Conservation (phyloP, 306 rosid species). For the Cucurbita pepo region DNA sequence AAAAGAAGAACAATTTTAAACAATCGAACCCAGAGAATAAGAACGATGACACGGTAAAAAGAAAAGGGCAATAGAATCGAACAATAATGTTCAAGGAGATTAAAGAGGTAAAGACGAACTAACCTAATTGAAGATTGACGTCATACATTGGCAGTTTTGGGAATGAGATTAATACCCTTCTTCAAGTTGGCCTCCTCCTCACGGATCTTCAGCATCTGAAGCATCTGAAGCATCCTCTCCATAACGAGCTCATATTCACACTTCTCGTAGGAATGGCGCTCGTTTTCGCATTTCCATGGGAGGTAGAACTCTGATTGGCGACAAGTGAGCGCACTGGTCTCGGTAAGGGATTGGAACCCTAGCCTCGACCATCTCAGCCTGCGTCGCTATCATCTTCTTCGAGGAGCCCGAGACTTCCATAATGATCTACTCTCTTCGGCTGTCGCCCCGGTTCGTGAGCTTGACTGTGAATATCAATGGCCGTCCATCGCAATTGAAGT, state of each 20-base stretch:
- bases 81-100: not conserved
- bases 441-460: not conserved
- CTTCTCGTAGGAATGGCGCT: conserved; percentile 81
- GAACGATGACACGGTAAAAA: not conserved
- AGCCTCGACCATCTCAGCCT: conserved; percentile 80
- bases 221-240: conserved; percentile 96
- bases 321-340: conserved; percentile 85
- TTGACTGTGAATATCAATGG: not conserved
- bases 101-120: not conserved
- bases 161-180: conserved; percentile 45
- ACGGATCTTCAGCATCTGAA: conserved; percentile 86
- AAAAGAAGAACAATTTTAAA: not conserved
- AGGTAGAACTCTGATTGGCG: conserved; percentile 68
- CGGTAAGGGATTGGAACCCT: conserved; percentile 69
- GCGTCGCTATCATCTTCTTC: conserved; percentile 96
- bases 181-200: conserved; percentile 27
- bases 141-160: conserved; percentile 63
- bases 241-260: conserved; percentile 88
- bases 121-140: not conserved
- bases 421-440: not conserved
- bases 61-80: not conserved
- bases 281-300: conserved; percentile 83
- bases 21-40: not conserved
- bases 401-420: conserved; percentile 68
- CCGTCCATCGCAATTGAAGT: not conserved